Percentiles rank a stretch among this genome's conserved stretches.
phyloP scores from a whole-genome alignment of 2,329 filamentous ascomycete species.

The Paracoccidioides brasiliensis region DNA sequence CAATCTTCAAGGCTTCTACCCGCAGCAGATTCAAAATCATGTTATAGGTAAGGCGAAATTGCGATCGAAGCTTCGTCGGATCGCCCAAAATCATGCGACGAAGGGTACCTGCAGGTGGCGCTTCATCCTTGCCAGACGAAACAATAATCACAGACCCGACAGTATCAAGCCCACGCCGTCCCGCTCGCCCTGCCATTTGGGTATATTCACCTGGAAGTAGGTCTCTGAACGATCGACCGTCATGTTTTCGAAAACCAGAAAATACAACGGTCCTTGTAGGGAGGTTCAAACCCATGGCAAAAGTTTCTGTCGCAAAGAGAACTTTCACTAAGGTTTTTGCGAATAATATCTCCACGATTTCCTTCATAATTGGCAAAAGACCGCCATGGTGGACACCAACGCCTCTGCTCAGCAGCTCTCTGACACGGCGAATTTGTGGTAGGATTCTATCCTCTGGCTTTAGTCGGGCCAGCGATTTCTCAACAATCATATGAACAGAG shows the following conservation, averaged over 20 bases:
- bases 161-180: constrained; percentile 79
- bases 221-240: constrained; percentile 83
- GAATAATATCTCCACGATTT: constrained; percentile 93
- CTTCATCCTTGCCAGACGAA: constrained; percentile 65
- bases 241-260: constrained; percentile 91
- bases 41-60: constrained; percentile 96
- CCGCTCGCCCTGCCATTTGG: constrained; percentile 93
- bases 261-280: constrained; percentile 95
- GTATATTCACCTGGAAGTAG: constrained; percentile 92
- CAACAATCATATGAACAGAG: constrained; percentile 91
- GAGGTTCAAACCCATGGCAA: constrained; percentile 94
- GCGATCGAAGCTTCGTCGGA: constrained; percentile 85
- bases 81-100: constrained; percentile 92
- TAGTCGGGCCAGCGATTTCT: constrained; percentile 81
- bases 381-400: constrained; percentile 96
- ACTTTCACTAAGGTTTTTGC: constrained; percentile 92
- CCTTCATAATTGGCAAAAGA: constrained; percentile 89
- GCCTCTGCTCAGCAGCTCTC: constrained; percentile 73
- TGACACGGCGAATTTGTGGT: constrained; percentile 81
- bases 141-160: constrained; percentile 94
- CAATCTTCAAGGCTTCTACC: constrained; percentile 93
- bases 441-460: constrained; percentile 79
- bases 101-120: constrained; percentile 69
- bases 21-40: constrained; percentile 96
- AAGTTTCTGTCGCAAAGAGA: constrained; percentile 93